A percentile compares a stretch with the other conserved stretches of the same genome.
Evolutionary conservation across 495 filamentous ascomycete species (phyloP).

Genomic region (Aspergillus campestris): DNA sequence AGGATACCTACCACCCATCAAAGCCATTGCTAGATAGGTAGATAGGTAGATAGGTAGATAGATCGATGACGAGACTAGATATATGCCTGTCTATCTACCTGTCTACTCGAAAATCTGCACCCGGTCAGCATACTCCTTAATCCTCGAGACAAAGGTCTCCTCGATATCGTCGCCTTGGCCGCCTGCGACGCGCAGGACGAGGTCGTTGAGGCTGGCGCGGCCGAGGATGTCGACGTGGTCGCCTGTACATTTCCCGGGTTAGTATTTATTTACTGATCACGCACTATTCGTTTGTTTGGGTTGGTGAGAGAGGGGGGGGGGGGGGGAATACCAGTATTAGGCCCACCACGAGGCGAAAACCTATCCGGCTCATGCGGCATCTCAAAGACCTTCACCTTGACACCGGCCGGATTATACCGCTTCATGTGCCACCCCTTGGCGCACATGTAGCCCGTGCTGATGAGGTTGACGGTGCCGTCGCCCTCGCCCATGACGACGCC

Average conservation of each 20-base stretch:
- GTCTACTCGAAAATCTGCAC: slow-evolving; percentile 60
- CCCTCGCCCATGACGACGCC: slow-evolving; percentile 91
- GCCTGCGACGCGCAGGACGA: slow-evolving; percentile 82
- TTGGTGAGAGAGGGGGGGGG: not conserved
- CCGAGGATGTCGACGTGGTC: slow-evolving; percentile 97
- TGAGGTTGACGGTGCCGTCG: slow-evolving; percentile 85
- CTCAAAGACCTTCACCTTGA: slow-evolving; percentile 76
- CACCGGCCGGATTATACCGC: slow-evolving; percentile 81
- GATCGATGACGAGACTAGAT: not conserved
- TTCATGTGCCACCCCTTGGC: slow-evolving; percentile 84
- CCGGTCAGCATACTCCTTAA: slow-evolving; percentile 68
- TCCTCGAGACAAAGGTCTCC: slow-evolving; percentile 70
- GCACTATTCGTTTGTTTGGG: slow-evolving; percentile 2
- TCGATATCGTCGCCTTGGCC: slow-evolving; percentile 74
- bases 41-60: not conserved
- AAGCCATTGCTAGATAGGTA: too few relatives aligned
- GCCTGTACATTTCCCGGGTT: slow-evolving; percentile 27
- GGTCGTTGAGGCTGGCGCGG: slow-evolving; percentile 77
- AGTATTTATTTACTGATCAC: not conserved
- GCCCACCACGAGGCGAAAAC: slow-evolving; percentile 84
- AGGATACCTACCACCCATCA: too few relatives aligned
- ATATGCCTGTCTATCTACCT: not conserved
- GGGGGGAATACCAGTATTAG: slow-evolving; percentile 72
- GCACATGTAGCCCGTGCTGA: slow-evolving; percentile 94
- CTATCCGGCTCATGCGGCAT: slow-evolving; percentile 95